These are phyloP conservation scores for Nicotiana noctiflora DNA, from an alignment of 257 asterid species.

Conservation along the genomic window DNA sequence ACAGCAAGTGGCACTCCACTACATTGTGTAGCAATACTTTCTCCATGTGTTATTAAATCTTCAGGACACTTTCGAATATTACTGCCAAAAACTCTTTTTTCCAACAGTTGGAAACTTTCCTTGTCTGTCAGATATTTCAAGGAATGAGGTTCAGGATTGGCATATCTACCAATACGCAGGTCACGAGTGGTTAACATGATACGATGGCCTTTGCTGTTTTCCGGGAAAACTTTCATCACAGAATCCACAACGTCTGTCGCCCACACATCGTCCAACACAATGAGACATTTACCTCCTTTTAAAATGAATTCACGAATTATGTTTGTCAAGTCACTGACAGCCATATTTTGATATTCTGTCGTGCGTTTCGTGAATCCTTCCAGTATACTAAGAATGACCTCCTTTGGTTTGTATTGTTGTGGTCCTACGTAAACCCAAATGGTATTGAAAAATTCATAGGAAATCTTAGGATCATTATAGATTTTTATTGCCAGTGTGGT, in stretches of 20 bases:
- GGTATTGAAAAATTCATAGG: no score
- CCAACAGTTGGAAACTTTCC: neutral
- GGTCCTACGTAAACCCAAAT: no score
- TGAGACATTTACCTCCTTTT: neutral
- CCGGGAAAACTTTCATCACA: neutral
- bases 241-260: neutral
- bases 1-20: no score
- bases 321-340: no score
- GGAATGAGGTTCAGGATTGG: neutral
- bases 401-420: no score
- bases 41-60: neutral
- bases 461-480: no score
- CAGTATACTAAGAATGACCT: no score
- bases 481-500: no score
- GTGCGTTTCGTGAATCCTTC: no score
- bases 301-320: no score
- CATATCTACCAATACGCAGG: neutral
- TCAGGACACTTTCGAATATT: neutral
- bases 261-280: constrained; percentile 8
- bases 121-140: neutral
- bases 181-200: neutral
- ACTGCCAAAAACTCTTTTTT: neutral
- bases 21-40: no score
- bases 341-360: no score
- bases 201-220: neutral